phyloP scores from a whole-genome alignment of 768 basidiomycete species.

The Trametes cubensis region DNA sequence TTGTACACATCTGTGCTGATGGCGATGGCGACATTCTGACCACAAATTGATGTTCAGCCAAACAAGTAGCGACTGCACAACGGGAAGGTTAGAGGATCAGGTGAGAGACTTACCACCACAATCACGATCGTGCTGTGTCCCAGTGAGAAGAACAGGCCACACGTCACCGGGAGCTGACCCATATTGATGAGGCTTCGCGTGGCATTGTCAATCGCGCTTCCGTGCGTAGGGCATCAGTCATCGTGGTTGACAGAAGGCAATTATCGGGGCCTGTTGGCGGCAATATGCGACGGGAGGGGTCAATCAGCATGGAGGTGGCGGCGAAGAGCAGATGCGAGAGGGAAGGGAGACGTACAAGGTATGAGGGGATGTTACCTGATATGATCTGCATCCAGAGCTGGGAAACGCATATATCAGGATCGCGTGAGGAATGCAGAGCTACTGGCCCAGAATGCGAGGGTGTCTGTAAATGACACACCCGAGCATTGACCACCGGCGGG shows the following conservation, averaged over 20 bases:
- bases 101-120: slow-evolving; percentile 56
- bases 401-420: not conserved
- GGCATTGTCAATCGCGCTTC: slow-evolving; percentile 88
- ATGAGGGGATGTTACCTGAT: slow-evolving; percentile 58
- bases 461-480: no score
- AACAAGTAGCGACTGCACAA: no score
- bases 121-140: slow-evolving; percentile 92
- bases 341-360: not conserved
- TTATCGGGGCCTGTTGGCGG: not conserved
- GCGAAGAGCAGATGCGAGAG: not conserved
- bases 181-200: slow-evolving; percentile 75
- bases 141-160: slow-evolving; percentile 87
- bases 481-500: no score
- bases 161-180: slow-evolving; percentile 80
- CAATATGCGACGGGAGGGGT: no score
- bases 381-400: slow-evolving; percentile 88
- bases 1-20: slow-evolving; percentile 69
- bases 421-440: no score
- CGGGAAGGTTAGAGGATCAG: not conserved
- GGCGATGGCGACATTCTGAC: slow-evolving; percentile 72
- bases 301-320: slow-evolving; percentile 7
- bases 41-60: not conserved
- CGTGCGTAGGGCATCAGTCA: not conserved
- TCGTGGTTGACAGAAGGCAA: not conserved
- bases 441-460: no score